Evolutionary conservation across 2,329 filamentous ascomycete species (phyloP), one percentile per base, ranked within the genome.

Genomic region (Iodosphaeria phyllophila): DNA sequence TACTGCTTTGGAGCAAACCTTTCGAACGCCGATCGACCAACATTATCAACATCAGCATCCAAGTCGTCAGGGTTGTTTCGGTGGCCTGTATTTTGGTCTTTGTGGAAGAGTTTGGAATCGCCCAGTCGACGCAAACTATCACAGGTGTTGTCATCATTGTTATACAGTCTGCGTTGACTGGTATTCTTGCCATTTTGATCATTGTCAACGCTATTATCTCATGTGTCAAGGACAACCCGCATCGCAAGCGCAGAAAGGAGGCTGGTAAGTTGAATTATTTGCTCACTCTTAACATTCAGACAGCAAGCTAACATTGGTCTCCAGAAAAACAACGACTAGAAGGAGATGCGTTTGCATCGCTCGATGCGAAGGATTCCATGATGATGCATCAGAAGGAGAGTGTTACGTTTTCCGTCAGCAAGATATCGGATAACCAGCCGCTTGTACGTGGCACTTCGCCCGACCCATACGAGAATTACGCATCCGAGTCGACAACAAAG

Each of bases 121-220:
- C 72, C 5, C 74, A 93, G 49, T 92, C 84, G 7, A 93, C 86
- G 7, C 82, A 93, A 57, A 95, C 89, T 0, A 68, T 95, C 24
- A 86, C 80, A 10, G 89, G 89, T 28, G 69, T 95, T n/a, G 79
- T 83, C 10, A 63, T 98, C 30, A 89, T 95, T 35, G 80, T 74
- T n/a, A 64, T 95, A 5, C 89, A 98, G 51, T 79, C 79, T 0
- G 66, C 74, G 0, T 55, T 98, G 36, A 92, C 84, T 5, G 83
- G 66, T 32, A 50, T 82, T 13, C 60, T 98, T 28, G 84, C 80
- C 4, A 76, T 95, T 25, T 60, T 95, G 16, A 92, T 98, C 38
- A 65, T 67, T 8, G 78, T 84, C 55, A 95, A 95, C 43, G 80
- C 80, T 23, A 69, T 93, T 43, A 77, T 80, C 38, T 64, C 72